Base-by-base conservation (phyloP, 352 stramenopile genomes). In the Phytophthora sansomeana region DNA sequence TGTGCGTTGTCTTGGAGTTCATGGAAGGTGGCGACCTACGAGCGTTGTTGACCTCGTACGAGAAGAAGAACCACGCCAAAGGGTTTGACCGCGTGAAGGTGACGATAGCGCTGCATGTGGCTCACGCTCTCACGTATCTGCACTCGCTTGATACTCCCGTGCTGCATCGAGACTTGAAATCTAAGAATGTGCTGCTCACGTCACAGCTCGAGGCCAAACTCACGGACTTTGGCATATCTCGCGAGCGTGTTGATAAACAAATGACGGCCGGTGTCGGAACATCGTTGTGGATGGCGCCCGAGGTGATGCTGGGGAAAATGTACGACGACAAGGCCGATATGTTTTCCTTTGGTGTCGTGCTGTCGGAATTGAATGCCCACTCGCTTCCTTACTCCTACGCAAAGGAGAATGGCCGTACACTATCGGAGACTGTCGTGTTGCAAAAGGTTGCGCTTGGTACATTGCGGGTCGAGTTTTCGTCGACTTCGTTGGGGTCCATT, bases 201-300 rank as follows among this genome's bases (percentile, higher is more conserved):
- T 49, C 39, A 2, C 9, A 67, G 0, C 43, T 72, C 9, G 54
- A 79, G 29, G 70, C 74, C 43, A 83, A 83, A 28, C 39, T 83
- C n/a, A 78, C 67, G 9, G 74, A 83, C 42, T 86, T 86, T 55
- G 67, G 70, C 5, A 61, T 79, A 1, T 72, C 70, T 47, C 57
- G 52, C 30, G 59, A 63, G 43, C 55, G 30, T 38, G 51, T 39
- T 16, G 69, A 60, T 26, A 55, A 41, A 16, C 74, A 67, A 0
- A 78, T 82, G 69, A 79, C 74, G 10, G 70, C 63, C n/a, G 74
- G 54, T 4, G 70, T n/a, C n/a, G n/a, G n/a, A n/a, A n/a, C 38
- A 11, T 59, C 21, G 16, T 36, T 58, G 1, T 78, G 69, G 74
- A 81, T 78, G 66, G 66, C 74, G 5, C 69, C 72, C 47, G 13